Conservation (phyloP, 257 asterid species). For the Phtheirospermum japonicum region DNA sequence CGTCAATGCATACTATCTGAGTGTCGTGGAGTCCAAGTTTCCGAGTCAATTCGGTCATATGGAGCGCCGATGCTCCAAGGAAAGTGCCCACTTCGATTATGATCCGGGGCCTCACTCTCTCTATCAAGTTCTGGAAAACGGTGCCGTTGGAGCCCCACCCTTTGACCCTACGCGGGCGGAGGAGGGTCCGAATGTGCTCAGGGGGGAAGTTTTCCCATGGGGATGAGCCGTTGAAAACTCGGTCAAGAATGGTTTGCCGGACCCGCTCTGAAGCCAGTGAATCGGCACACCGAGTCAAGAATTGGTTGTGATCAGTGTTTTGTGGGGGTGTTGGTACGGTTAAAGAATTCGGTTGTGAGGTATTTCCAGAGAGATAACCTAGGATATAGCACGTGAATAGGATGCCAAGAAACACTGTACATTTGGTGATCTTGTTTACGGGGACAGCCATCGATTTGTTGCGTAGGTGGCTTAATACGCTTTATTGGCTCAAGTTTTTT, state of each 20-base stretch:
- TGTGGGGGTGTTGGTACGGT: neutral
- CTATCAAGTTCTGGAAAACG: constrained; percentile 53
- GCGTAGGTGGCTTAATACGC: too few relatives aligned
- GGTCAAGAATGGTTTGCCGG: constrained; percentile 40
- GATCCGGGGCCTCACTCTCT: constrained; percentile 39
- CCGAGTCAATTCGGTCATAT: constrained; percentile 47
- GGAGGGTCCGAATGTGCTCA: constrained; percentile 30
- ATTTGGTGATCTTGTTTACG: constrained; percentile 21
- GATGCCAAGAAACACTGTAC: constrained; percentile 16
- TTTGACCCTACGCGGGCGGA: constrained; percentile 31
- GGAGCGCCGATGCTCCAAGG: constrained; percentile 63
- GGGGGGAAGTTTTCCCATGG: constrained; percentile 67
- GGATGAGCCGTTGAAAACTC: constrained; percentile 50
- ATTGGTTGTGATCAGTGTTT: constrained; percentile 14
- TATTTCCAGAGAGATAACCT: constrained; percentile 27
- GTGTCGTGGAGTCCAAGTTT: constrained; percentile 37
- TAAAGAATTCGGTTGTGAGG: neutral
- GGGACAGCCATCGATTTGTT: constrained; percentile 8
- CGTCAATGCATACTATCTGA: constrained; percentile 56
- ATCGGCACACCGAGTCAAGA: constrained; percentile 6
- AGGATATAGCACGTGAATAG: constrained; percentile 24
- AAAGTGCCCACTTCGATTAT: constrained; percentile 67
- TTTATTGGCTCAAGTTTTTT: too few relatives aligned
- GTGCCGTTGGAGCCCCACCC: constrained; percentile 69
- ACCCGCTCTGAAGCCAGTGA: constrained; percentile 9